A percentile compares a stretch with the other conserved stretches of the same genome.
phyloP scores from a whole-genome alignment of 768 basidiomycete genomes.

The Pisolithus orientalis region DNA sequence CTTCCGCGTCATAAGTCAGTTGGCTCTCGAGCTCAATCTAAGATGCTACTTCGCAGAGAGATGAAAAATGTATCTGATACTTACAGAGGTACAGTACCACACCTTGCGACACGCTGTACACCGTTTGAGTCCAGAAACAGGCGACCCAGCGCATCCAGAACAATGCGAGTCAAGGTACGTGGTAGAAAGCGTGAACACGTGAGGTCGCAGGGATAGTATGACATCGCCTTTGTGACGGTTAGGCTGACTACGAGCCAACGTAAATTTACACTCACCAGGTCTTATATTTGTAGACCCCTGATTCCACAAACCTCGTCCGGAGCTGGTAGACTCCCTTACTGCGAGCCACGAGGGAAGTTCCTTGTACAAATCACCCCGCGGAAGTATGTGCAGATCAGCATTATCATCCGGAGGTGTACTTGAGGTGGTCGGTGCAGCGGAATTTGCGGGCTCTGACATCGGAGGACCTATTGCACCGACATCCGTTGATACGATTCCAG shows the following conservation, averaged over 20 bases:
- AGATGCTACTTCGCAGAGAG: background rate
- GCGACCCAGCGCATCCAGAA: conserved; percentile 52
- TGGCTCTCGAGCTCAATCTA: background rate
- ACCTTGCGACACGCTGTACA: conserved; percentile 69
- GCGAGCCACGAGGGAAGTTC: conserved; percentile 37
- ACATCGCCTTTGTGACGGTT: conserved; percentile 42
- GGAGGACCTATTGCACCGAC: background rate
- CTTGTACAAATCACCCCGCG: conserved; percentile 12
- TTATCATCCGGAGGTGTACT: background rate
- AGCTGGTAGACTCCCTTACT: conserved; percentile 27
- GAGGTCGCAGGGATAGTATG: conserved; percentile 53
- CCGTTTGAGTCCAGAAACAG: conserved; percentile 43
- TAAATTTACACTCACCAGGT: conserved; percentile 29
- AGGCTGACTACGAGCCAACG: background rate
- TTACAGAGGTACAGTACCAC: conserved; percentile 71
- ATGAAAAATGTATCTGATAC: conserved; percentile 16
- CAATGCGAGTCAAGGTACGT: conserved; percentile 57
- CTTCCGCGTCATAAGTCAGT: conserved; percentile 28
- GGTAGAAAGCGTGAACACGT: conserved; percentile 60
- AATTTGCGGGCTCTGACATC: background rate
- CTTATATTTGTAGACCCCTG: conserved; percentile 19
- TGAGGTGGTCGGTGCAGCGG: background rate
- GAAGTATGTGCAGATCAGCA: background rate
- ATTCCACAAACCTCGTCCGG: conserved; percentile 45
- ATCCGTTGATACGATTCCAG: background rate